These are phyloP conservation scores for Diospyros kaki DNA, from an alignment of 148 eudicot genomes.

Conservation along the genomic window DNA sequence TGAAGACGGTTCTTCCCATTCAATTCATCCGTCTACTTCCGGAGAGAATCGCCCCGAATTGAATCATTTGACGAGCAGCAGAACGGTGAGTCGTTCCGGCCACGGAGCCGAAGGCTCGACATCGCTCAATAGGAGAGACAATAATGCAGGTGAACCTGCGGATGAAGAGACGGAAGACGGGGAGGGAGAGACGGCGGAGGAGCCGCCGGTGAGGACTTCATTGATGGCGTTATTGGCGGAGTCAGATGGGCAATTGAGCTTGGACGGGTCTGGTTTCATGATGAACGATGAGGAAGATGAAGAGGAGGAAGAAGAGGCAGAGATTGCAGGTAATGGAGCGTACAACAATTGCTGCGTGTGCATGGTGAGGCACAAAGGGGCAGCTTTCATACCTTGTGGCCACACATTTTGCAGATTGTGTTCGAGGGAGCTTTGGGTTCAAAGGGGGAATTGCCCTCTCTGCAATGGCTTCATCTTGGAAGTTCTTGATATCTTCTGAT, in stretches of 20 bases:
- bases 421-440: conserved; percentile 73
- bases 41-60: conserved; percentile 2
- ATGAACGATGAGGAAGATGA: conserved; percentile 41
- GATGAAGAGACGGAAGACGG: neutral
- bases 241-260: conserved; percentile 58
- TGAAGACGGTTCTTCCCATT: neutral
- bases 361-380: conserved; percentile 79
- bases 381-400: conserved; percentile 78
- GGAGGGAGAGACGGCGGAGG: conserved; percentile 23
- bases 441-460: conserved; percentile 74
- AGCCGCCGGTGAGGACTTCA: conserved; percentile 51
- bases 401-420: conserved; percentile 88
- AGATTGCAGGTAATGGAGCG: conserved; percentile 27
- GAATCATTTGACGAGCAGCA: conserved; percentile 5
- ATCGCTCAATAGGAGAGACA: neutral
- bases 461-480: conserved; percentile 78
- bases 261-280: conserved; percentile 47
- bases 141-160: neutral
- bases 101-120: neutral
- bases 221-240: conserved; percentile 87
- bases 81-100: conserved; percentile 2
- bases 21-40: neutral
- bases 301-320: conserved; percentile 43
- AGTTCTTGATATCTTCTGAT: conserved; percentile 70
- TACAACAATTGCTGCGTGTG: conserved; percentile 61